Percentiles rank a stretch among this genome's conserved stretches.
These are phyloP conservation scores for Anacardium occidentale DNA, from an alignment of 345 rosid species.

Conservation along the genomic window DNA sequence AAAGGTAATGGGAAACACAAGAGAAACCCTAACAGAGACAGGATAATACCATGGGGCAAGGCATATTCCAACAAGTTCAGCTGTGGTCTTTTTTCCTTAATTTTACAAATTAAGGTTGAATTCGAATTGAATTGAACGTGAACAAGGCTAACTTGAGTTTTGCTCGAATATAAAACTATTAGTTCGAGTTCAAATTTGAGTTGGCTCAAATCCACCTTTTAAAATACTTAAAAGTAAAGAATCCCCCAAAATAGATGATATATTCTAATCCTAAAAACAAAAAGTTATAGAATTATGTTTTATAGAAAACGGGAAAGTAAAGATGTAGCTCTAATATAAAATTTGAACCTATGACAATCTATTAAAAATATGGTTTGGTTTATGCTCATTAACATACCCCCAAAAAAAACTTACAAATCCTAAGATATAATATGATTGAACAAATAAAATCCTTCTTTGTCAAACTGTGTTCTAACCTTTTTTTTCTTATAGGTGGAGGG, in stretches of 20 bases:
- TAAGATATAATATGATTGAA: neutral
- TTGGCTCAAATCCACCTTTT: too few species aligned
- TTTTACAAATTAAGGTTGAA: too few species aligned
- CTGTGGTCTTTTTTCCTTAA: neutral
- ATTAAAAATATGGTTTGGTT: neutral
- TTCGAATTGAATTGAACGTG: too few species aligned
- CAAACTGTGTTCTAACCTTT: neutral
- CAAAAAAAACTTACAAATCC: neutral
- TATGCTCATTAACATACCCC: neutral
- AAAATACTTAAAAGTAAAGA: neutral
- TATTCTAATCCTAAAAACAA: neutral
- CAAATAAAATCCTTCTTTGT: neutral
- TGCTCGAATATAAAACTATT: too few species aligned
- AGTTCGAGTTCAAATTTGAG: too few species aligned
- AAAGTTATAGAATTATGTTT: neutral
- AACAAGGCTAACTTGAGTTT: too few species aligned
- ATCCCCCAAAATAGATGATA: neutral
- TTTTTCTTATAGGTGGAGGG: neutral
- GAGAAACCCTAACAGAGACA: neutral
- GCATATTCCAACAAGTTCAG: neutral
- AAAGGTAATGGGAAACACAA: neutral
- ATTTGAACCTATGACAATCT: neutral
- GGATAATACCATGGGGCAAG: neutral
- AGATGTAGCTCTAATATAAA: neutral
- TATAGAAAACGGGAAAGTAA: neutral